A percentile compares a stretch with the other conserved stretches of the same genome.
Evolutionary conservation across 805 yeast genomes (phyloP).

Genomic region (Sungouiozyma intestinalis): DNA sequence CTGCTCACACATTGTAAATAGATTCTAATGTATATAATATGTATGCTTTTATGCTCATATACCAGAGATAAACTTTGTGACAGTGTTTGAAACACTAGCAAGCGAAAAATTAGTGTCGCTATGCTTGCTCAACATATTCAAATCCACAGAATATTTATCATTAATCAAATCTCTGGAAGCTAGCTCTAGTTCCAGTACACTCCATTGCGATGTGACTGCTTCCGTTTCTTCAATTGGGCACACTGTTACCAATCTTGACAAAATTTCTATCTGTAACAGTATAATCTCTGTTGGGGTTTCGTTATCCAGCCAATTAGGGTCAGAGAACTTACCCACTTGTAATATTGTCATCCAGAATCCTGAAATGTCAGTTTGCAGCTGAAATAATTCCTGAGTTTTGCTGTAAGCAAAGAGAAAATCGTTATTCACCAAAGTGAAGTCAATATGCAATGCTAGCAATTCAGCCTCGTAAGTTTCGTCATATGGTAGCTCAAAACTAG

Average conservation of each 20-base stretch:
- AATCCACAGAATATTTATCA: slow-evolving; percentile 13
- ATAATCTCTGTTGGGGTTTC: slow-evolving; percentile 32
- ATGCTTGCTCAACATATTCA: background rate
- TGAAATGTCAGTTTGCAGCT: slow-evolving; percentile 7
- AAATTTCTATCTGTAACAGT: slow-evolving; percentile 42
- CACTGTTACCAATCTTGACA: slow-evolving; percentile 40
- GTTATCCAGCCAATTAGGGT: slow-evolving; percentile 36
- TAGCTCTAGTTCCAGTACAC: slow-evolving; percentile 34
- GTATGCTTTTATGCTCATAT: background rate
- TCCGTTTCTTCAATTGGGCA: slow-evolving; percentile 48
- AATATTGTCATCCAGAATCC: slow-evolving; percentile 61
- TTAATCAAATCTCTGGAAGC: slow-evolving; percentile 24
- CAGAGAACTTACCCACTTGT: slow-evolving; percentile 55
- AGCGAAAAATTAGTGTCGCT: background rate
- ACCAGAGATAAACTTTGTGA: background rate
- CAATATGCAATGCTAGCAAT: slow-evolving; percentile 45
- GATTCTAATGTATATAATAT: background rate
- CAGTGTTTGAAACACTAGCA: background rate
- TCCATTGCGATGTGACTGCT: slow-evolving; percentile 56
- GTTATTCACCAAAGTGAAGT: slow-evolving; percentile 50
- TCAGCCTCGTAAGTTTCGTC: slow-evolving; percentile 7
- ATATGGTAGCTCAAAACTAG: slow-evolving; percentile 19
- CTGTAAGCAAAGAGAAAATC: slow-evolving; percentile 52
- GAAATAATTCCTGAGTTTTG: slow-evolving; percentile 32
- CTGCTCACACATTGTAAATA: background rate